Evolutionary conservation across 768 basidiomycete genomes (phyloP), one percentile per base, ranked within the genome.

Genomic region (Suillus tomentosus): DNA sequence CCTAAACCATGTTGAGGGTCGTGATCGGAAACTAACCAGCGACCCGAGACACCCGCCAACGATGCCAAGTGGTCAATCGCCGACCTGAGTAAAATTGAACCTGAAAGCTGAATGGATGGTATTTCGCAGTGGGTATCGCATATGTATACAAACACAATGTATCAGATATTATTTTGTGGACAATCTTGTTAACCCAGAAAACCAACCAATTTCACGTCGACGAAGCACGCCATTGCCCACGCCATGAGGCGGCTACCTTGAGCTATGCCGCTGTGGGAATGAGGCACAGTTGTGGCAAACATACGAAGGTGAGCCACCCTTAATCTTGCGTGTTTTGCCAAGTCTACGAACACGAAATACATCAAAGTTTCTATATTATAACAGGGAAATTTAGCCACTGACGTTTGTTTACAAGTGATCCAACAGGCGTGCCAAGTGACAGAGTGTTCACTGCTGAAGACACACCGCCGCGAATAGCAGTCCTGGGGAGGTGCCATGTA

Each of bases 401-500:
- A 31, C 51, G 31, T 34, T 34, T 19, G 51, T 53, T 53, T 53
- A 34, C 51, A 53, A 34, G 51, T 53, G 31, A 53, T 34, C 31
- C 51, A 5, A 24, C 31, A 53, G 17, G 51, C 19, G 10, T 2
- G 31, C 51, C 74, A 75, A 7, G 53, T 24, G 22, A 63, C 70
- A 0, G 74, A 65, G 36, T 75, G 74, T 47, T 75, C 74, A 34
- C 66, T 71, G 68, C 74, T 75, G n/a, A 69, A 73, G 24, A 70
- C 27, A 40, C 74, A 75, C 62, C 67, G 61, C 31, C 73, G 73
- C 24, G 74, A 76, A 48, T 70, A 75, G 24, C 74, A 75, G 15
- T 75, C 74, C 62, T 75, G 74, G 0, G 73, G 71, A 2, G 71
- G 66, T 57, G 74, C 74, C 70, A 74, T 76, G 62, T 76, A 75